Evolutionary conservation across 2,329 filamentous ascomycete species (phyloP).

Genomic region (Pseudodiploospora longispora): DNA sequence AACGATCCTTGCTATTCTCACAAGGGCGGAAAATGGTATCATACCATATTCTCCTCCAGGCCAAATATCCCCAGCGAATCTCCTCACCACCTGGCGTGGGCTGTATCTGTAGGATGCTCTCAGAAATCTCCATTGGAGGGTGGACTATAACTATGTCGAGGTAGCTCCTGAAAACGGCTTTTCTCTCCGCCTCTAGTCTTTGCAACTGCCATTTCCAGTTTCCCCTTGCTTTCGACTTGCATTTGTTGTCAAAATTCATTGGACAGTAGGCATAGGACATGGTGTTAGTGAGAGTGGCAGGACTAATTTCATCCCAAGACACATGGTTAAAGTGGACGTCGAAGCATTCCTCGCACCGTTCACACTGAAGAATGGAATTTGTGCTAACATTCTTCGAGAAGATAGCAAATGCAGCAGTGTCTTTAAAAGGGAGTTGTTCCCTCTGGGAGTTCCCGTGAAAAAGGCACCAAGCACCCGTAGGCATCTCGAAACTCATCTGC

Average conservation of each 20-base stretch:
- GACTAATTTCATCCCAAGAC: too few species aligned
- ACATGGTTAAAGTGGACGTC: too few species aligned
- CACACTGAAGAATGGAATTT: background rate
- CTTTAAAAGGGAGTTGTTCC: too few species aligned
- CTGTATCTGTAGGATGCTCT: background rate
- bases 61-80: conserved; percentile 9
- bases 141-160: background rate
- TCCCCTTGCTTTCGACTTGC: background rate
- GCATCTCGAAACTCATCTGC: too few species aligned
- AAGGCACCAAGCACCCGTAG: too few species aligned
- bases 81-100: conserved; percentile 6
- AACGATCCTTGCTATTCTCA: too few species aligned
- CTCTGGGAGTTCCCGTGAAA: too few species aligned
- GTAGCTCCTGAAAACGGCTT: background rate
- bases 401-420: too few species aligned
- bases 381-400: too few species aligned
- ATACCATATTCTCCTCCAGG: conserved; percentile 13
- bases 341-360: background rate
- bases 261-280: background rate
- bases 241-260: background rate
- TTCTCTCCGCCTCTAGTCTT: background rate
- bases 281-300: background rate
- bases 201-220: background rate
- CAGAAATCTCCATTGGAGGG: background rate
- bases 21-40: conserved; percentile 4